Percentiles rank a stretch among this genome's conserved stretches.
These are phyloP conservation scores for Pyrenopolyporus hunteri DNA, from an alignment of 495 filamentous ascomycete genomes.

Conservation along the genomic window DNA sequence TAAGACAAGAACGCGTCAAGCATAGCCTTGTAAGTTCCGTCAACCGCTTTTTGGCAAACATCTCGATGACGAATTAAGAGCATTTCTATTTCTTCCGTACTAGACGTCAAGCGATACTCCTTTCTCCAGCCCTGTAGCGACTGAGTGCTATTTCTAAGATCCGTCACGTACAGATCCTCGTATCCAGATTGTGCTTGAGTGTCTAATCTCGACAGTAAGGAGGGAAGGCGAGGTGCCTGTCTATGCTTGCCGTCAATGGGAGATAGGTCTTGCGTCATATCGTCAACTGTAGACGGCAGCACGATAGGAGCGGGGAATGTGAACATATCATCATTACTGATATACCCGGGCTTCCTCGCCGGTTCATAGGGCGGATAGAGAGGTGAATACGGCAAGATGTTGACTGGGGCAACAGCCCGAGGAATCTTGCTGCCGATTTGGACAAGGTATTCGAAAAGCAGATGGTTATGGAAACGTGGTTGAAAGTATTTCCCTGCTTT, in stretches of 20 bases:
- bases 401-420: not conserved
- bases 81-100: not conserved
- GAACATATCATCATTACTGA: slow-evolving; percentile 19
- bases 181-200: slow-evolving; percentile 20
- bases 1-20: not conserved
- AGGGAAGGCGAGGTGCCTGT: not conserved
- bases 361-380: not conserved
- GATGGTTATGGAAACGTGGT: slow-evolving; percentile 45
- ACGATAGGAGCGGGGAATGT: not conserved
- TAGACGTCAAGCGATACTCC: not conserved
- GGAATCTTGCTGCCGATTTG: slow-evolving; percentile 2
- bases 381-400: not conserved
- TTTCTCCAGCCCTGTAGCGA: slow-evolving; percentile 15
- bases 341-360: not conserved
- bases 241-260: not conserved
- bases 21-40: slow-evolving; percentile 13
- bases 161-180: slow-evolving; percentile 34
- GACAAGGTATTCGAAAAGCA: slow-evolving; percentile 16
- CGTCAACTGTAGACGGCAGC: not conserved
- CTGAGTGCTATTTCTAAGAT: slow-evolving; percentile 31
- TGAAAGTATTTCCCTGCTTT: slow-evolving; percentile 35
- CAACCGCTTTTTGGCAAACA: slow-evolving; percentile 5
- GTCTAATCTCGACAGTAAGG: slow-evolving; percentile 1
- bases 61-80: not conserved
- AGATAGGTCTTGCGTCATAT: slow-evolving; percentile 2